Evolutionary conservation across 1,284 basidiomycete genomes (phyloP).

Genomic region (Mycena sp.): DNA sequence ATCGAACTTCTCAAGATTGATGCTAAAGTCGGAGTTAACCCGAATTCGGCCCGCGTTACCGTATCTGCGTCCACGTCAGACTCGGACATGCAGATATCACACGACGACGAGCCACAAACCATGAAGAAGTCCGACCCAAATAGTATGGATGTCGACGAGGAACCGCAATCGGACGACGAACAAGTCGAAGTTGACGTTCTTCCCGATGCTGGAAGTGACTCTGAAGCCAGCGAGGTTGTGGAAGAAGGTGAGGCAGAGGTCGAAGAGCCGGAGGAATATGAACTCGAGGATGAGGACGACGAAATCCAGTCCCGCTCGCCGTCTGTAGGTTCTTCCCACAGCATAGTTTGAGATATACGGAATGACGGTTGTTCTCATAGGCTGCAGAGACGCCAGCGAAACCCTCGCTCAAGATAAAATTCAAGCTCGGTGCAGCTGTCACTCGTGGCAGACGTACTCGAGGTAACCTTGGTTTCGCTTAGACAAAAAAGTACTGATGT

Average conservation of each 20-base stretch:
- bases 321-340: conserved; percentile 17
- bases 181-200: conserved; percentile 26
- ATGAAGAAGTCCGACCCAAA: background rate
- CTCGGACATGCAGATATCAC: conserved; percentile 25
- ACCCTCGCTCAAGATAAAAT: conserved; percentile 24
- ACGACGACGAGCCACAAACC: conserved; percentile 7
- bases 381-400: background rate
- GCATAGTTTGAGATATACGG: no score
- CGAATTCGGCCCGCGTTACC: conserved; percentile 21
- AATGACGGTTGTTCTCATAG: background rate
- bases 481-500: background rate
- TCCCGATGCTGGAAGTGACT: conserved; percentile 17
- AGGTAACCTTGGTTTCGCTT: background rate
- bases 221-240: conserved; percentile 19
- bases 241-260: conserved; percentile 18
- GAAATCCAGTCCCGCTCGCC: conserved; percentile 28
- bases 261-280: conserved; percentile 27
- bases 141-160: conserved; percentile 22
- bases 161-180: conserved; percentile 15
- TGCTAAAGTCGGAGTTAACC: conserved; percentile 27
- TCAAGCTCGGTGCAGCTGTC: conserved; percentile 20
- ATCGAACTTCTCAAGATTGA: conserved; percentile 13
- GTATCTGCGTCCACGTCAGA: conserved; percentile 28
- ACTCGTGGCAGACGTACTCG: conserved; percentile 18
- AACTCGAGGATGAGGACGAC: conserved; percentile 28